Evolutionary conservation across 1,284 basidiomycete species (phyloP), one percentile per base, ranked within the genome.

Genomic region (Irpex rosettiformis): DNA sequence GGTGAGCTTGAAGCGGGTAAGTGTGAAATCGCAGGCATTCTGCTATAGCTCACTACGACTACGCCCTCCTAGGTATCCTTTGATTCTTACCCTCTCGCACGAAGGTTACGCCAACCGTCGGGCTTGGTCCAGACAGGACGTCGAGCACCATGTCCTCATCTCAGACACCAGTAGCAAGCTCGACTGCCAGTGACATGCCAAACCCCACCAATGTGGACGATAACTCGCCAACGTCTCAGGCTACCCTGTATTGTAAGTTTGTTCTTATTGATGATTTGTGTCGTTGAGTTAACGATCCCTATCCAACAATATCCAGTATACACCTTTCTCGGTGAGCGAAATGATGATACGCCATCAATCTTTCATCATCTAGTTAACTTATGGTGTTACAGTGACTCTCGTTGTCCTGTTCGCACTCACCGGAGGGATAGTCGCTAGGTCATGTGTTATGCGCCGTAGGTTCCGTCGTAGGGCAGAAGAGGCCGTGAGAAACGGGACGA

Each of bases 401-500:
- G 42, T 61, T 13, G 49, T 61, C 1, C 49, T 61, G 16, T 55
- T 61, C 10, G 37, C 48, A 4, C 57, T 61, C 1, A 58, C 60
- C 0, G 57, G 51, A 16, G 60, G 53, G 6, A 61, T 61, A 28
- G 43, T 61, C 5, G 30, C 47, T 6, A 53, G 60, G 4, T 56
- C 60, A 11, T 53, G 29, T 16, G 16, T 58, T 6, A 16, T 61
- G 27, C 53, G 60, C 13, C 43, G 60, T 11, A 16, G 55, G 3
- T 56, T 58, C 11, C 54, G 57, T 0, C 57, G 48, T n/a, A 16
- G 58, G 22, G 37, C 58, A 13, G 60, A 61, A 28, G 60, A 61
- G 33, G 60, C 60, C 8, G 58, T 61, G 16, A 56, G 60, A n/a
- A 61, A 58, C 21, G 60, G 60, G 8, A 61, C 60, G 7, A 56